These are phyloP conservation scores for Fusarium phyllophilum DNA, from an alignment of 2,329 filamentous ascomycete species.

Conservation along the genomic window DNA sequence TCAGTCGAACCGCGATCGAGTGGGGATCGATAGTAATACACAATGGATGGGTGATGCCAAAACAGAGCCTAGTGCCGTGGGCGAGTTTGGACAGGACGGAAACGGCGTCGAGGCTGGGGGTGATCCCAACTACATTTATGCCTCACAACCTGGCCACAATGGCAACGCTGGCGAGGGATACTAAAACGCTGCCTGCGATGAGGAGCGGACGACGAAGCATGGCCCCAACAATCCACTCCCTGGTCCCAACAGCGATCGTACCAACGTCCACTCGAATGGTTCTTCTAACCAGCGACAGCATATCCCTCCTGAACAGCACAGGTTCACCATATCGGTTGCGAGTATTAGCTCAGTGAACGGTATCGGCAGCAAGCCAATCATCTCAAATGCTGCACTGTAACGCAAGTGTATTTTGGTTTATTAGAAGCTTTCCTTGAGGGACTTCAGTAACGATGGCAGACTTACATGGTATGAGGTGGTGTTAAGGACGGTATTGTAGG, in stretches of 20 bases:
- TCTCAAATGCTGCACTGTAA: background rate
- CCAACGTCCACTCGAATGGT: background rate
- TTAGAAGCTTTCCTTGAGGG: background rate
- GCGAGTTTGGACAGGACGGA: constrained; percentile 58
- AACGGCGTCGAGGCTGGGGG: constrained; percentile 54
- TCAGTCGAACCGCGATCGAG: constrained; percentile 53
- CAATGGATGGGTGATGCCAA: constrained; percentile 50
- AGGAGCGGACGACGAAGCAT: background rate
- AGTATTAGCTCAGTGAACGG: background rate
- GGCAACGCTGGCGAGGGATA: constrained; percentile 66
- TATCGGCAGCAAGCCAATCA: background rate
- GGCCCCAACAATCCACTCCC: background rate
- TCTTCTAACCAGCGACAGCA: background rate
- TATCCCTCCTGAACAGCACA: background rate
- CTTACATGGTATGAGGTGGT: constrained; percentile 29
- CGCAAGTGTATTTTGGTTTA: constrained; percentile 27
- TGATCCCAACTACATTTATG: constrained; percentile 63
- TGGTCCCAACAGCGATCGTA: background rate
- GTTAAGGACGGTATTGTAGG: background rate
- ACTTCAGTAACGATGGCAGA: constrained; percentile 18
- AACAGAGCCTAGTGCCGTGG: constrained; percentile 43
- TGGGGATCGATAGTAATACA: constrained; percentile 48
- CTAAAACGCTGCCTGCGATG: constrained; percentile 44
- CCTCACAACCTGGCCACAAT: constrained; percentile 66
- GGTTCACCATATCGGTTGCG: background rate